These are phyloP conservation scores for Aspergillus panamensis DNA, from an alignment of 495 filamentous ascomycete species.

Conservation along the genomic window DNA sequence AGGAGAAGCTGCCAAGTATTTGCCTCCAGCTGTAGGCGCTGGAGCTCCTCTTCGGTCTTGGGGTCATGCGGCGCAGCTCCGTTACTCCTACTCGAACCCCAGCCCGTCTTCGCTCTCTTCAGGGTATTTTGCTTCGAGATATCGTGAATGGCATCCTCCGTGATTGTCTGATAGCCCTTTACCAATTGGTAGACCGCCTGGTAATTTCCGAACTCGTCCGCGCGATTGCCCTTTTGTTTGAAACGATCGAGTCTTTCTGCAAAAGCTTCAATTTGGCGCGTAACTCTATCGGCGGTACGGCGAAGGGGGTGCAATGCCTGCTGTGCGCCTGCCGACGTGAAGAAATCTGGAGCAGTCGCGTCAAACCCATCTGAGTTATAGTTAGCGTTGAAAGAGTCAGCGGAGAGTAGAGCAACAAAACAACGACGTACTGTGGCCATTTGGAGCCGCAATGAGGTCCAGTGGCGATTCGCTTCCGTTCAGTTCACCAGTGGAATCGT, in stretches of 20 bases:
- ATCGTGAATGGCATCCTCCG: constrained; percentile 41
- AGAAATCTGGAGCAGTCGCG: constrained; percentile 34
- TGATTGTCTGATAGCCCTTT: constrained; percentile 41
- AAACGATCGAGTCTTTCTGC: constrained; percentile 63
- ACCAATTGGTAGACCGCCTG: constrained; percentile 45
- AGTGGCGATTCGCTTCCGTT: constrained; percentile 26
- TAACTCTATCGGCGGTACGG: constrained; percentile 57
- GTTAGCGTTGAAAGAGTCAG: constrained; percentile 19
- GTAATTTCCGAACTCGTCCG: constrained; percentile 36
- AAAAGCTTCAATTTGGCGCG: constrained; percentile 61
- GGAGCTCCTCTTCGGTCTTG: constrained; percentile 54
- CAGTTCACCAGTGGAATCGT: constrained; percentile 17
- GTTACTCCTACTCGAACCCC: constrained; percentile 29
- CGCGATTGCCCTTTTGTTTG: constrained; percentile 38
- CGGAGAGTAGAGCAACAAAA: background rate
- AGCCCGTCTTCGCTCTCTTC: constrained; percentile 34
- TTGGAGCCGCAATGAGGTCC: constrained; percentile 12
- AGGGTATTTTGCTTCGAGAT: constrained; percentile 36
- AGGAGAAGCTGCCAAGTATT: constrained; percentile 87
- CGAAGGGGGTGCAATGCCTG: constrained; percentile 54
- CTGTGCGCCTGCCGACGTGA: constrained; percentile 48
- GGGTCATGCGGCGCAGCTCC: constrained; percentile 30
- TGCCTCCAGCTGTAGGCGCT: constrained; percentile 64
- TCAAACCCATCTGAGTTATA: constrained; percentile 17
- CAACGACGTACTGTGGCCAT: constrained; percentile 22